Evolutionary conservation across 805 yeast genomes (phyloP), one percentile per base, ranked within the genome.

Genomic region (Nakazawaea holstii): DNA sequence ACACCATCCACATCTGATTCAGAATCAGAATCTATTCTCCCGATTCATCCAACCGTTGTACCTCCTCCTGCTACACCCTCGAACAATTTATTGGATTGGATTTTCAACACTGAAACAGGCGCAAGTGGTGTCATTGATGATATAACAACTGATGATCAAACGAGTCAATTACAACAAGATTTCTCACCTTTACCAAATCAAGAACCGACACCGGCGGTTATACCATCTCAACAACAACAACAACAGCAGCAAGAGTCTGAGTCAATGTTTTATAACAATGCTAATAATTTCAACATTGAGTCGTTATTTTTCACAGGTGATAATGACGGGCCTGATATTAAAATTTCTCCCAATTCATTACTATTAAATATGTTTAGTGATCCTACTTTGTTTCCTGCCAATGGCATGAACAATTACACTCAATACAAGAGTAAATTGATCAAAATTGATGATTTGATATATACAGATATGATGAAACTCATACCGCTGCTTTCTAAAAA

Each of bases 281-380:
- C 33, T 8, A 26, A 42, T 24, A 43, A 42, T n/a, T 43, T 42
- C 35, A 47, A 43, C 14, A 39, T 47, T 28, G 50, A 43, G 32
- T 43, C 46, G 15, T 33, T 47, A 17, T 47, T 47, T 39, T 20
- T 28, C 15, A n/a, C 41, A n/a, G 46, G 30, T 10, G 44, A 47
- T 11, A n/a, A 44, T 30, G 32, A 27, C 6, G 14, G 10, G 10
- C 31, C 7, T 27, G 39, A 41, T 13, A 10, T 41, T n/a, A 28
- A 47, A 37, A 30, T 42, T 15, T 41, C 45, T 10, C 50, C 50
- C 9, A 47, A 42, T 32, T 42, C 46, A 7, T 27, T 42, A 14
- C 39, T 47, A 20, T 26, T 42, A 15, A 47, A 47, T 15, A 47
- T 47, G 50, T 47, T 47, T 33, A 47, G 43, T 41, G 50, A 47